phyloP scores from a whole-genome alignment of 1,284 basidiomycete species.

The Rhodotorula sp. region DNA sequence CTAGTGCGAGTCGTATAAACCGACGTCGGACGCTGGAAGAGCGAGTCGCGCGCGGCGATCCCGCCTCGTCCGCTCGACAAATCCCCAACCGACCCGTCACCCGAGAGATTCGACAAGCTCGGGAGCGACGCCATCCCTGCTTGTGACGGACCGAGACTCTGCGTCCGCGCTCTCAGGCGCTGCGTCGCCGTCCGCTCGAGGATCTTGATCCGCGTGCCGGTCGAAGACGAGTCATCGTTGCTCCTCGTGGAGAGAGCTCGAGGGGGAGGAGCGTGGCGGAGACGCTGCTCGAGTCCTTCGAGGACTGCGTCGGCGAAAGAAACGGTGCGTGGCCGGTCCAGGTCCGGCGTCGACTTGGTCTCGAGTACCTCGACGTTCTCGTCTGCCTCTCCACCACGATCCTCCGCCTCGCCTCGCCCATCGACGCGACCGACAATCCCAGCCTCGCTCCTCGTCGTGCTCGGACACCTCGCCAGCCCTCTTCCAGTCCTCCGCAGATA shows the following conservation, averaged over 20 bases:
- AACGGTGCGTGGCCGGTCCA: not conserved
- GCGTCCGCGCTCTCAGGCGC: not conserved
- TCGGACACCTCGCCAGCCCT: conserved; percentile 1
- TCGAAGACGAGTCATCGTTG: not conserved
- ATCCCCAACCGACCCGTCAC: not conserved
- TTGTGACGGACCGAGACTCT: conserved; percentile 5
- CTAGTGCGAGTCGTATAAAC: not conserved
- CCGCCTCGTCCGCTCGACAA: not conserved
- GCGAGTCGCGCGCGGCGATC: conserved; percentile 16
- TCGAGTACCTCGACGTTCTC: conserved; percentile 24
- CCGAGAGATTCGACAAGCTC: conserved; percentile 8
- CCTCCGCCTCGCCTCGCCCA: not conserved
- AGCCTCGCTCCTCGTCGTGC: not conserved
- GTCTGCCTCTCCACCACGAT: not conserved
- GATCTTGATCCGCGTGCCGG: conserved; percentile 25
- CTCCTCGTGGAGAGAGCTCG: not conserved
- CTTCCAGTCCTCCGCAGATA: conserved; percentile 6
- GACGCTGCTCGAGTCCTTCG: conserved; percentile 4
- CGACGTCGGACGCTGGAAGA: conserved; percentile 3
- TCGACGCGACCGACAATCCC: not conserved
- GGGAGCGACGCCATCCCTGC: conserved; percentile 1
- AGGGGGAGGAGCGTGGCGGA: not conserved
- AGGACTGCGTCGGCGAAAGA: conserved; percentile 24
- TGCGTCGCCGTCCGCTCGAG: conserved; percentile 22
- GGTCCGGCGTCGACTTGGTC: conserved; percentile 31